phyloP scores from a whole-genome alignment of 2,329 filamentous ascomycete species.

The Bipolaris gigantea region DNA sequence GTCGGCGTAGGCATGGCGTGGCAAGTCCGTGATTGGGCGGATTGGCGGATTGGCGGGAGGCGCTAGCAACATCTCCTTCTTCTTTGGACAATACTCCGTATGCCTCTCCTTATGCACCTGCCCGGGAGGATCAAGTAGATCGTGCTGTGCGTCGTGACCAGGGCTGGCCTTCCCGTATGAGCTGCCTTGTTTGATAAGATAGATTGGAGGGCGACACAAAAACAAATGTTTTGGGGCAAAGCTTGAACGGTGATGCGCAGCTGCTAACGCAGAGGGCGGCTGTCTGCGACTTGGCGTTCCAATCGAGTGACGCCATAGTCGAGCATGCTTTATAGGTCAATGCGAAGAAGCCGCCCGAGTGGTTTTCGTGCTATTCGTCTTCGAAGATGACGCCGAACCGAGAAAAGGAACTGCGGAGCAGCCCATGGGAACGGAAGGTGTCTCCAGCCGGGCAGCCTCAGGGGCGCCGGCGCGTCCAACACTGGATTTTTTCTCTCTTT shows the following conservation, averaged over 20 bases:
- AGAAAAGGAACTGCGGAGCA: neutral
- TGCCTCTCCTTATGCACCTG: constrained; percentile 14
- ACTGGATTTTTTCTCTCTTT: neutral
- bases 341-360: neutral
- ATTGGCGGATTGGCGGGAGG: constrained; percentile 12
- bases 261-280: constrained; percentile 7
- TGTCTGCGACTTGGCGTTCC: constrained; percentile 12
- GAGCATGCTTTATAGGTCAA: neutral
- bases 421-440: neutral
- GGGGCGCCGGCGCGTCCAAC: neutral
- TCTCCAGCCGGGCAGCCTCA: neutral
- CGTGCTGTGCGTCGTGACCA: constrained; percentile 1
- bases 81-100: constrained; percentile 17
- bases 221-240: constrained; percentile 8
- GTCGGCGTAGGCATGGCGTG: neutral
- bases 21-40: constrained; percentile 11
- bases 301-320: neutral
- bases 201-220: constrained; percentile 13
- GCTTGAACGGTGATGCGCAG: neutral
- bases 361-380: neutral
- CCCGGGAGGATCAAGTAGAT: constrained; percentile 17
- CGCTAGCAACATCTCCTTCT: constrained; percentile 22
- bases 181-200: constrained; percentile 15
- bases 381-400: neutral
- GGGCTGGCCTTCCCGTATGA: constrained; percentile 1